phyloP scores from a whole-genome alignment of 148 eudicot species.

The Diospyros kaki region DNA sequence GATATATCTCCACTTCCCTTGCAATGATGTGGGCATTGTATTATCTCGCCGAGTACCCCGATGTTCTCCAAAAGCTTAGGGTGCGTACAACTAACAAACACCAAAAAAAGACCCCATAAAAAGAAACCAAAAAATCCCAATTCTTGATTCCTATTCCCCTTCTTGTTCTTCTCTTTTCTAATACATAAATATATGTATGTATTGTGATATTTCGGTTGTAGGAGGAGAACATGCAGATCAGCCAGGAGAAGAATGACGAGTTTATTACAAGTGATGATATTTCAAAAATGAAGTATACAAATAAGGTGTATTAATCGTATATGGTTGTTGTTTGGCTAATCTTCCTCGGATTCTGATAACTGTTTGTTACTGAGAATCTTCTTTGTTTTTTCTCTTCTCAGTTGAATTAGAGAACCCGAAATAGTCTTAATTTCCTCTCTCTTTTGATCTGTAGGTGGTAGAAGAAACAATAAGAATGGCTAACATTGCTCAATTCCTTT shows the following conservation, averaged over 20 bases:
- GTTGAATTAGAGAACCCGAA: too few species aligned
- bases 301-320: not conserved
- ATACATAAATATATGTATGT: too few species aligned
- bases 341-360: too few species aligned
- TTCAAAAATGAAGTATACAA: not conserved
- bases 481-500: not conserved
- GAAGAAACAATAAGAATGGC: not conserved
- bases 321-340: too few species aligned
- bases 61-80: slow-evolving; percentile 44
- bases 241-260: not conserved
- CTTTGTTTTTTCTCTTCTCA: too few species aligned
- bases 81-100: slow-evolving; percentile 14
- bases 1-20: slow-evolving; percentile 24
- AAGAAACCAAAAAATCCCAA: too few species aligned
- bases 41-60: slow-evolving; percentile 37
- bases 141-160: too few species aligned
- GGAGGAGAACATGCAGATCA: not conserved
- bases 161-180: too few species aligned
- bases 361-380: too few species aligned
- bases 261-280: not conserved
- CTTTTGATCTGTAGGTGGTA: not conserved
- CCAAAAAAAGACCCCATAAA: too few species aligned
- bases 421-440: not conserved
- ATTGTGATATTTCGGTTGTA: not conserved
- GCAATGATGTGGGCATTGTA: slow-evolving; percentile 33